Base-by-base conservation (phyloP, 345 rosid species). In the Eucalyptus sp. region DNA sequence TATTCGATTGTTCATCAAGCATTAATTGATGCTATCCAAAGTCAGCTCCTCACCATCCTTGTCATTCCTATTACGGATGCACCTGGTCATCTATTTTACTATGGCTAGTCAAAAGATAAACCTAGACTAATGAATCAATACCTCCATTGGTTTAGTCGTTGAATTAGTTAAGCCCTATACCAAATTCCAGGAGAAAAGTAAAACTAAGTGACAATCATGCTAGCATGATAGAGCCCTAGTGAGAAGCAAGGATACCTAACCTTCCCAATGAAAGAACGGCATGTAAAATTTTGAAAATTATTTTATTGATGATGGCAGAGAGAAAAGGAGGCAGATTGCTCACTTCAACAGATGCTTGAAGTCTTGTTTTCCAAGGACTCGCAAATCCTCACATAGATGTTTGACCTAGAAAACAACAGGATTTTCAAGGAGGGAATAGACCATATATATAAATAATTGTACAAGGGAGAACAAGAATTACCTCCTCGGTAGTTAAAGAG, bases 301-400 rank as follows among this genome's bases (percentile, higher is more conserved):
- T 37, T 18, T 41, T 76, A 76, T 76, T 76, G 83, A 76, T 76
- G 80, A 50, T 24, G 13, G 85, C 83, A 50, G 56, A 43, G 51
- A 50, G 51, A 76, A 44, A 33, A 79, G 41, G 71, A 88, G 50
- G 64, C 58, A 87, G 31, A 52, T 52, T 12, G 76, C 99, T 93
- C 95, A 98, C 99, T 97, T 98, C 90, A 97, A 62, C 84, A 96
- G 93, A 91, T 95, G 89, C 94, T 98, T 98, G 94, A 98, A 98
- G 91, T 98, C 99, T 92, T 96, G 97, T 95, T 97, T 96, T 87
- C 98, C 98, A 91, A 97, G 90, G 88, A 98, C 99, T 89, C 94
- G 92, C 90, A 98, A 94, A 94, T 98, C 99, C 71, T 95, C 98
- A 89, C 99, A 98, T 50, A 97, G 96, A 88, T 91, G 89, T 93